phyloP scores from a whole-genome alignment of 768 basidiomycete species.

The Suillus paluster region DNA sequence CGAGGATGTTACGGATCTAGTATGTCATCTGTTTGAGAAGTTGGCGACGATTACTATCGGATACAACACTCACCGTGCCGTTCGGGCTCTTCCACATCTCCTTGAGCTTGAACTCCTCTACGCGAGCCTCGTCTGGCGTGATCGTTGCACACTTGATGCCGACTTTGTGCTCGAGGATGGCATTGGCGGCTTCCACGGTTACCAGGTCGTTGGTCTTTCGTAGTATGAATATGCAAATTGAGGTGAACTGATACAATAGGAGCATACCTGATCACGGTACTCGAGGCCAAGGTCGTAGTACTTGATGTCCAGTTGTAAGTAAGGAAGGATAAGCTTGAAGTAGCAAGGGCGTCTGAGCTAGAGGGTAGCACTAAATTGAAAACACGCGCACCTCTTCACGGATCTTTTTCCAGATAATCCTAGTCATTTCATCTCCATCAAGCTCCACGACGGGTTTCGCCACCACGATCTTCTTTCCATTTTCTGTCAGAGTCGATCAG shows the following conservation, averaged over 20 bases:
- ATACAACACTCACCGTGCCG: conserved; percentile 69
- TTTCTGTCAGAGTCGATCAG: conserved; percentile 22
- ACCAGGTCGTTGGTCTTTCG: conserved; percentile 89
- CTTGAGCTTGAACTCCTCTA: conserved; percentile 96
- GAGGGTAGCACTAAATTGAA: background rate
- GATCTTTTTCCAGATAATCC: conserved; percentile 99
- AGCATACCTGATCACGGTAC: conserved; percentile 78
- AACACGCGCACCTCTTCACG: conserved; percentile 76
- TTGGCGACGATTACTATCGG: background rate
- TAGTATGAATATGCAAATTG: conserved; percentile 6
- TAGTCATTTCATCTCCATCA: conserved; percentile 98
- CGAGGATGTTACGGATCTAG: conserved; percentile 98
- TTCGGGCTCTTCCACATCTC: conserved; percentile 99
- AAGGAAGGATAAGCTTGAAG: conserved; percentile 90
- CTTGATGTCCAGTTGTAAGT: conserved; percentile 94
- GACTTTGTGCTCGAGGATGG: conserved; percentile 92
- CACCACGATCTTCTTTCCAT: conserved; percentile 68
- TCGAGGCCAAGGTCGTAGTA: conserved; percentile 98
- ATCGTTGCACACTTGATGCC: conserved; percentile 99
- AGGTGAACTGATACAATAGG: background rate
- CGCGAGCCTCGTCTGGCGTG: conserved; percentile 96
- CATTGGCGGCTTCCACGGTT: conserved; percentile 91
- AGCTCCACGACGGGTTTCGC: conserved; percentile 92
- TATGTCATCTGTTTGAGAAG: conserved; percentile 13
- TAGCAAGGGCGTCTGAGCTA: conserved; percentile 6